phyloP scores from a whole-genome alignment of 208 protist genomes.

The Endotrypanum monterogeii region DNA sequence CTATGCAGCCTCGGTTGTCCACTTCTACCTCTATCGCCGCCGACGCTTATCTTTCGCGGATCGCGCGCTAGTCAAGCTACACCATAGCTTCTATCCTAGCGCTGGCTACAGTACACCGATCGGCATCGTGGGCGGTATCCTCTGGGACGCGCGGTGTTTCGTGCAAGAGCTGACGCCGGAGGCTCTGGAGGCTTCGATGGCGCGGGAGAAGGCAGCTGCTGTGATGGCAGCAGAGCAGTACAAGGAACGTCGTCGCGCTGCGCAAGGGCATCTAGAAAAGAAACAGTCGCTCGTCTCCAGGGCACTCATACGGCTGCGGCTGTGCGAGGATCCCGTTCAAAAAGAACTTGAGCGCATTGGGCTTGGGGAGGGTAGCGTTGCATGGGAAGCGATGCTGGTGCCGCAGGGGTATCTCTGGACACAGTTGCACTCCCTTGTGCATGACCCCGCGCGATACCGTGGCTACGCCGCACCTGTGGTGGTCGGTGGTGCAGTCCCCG shows the following conservation, averaged over 20 bases:
- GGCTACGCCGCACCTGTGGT: slow-evolving; percentile 28
- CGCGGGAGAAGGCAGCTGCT: slow-evolving; percentile 36
- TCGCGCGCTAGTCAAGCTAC: slow-evolving; percentile 50
- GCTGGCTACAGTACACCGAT: slow-evolving; percentile 68
- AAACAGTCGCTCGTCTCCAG: slow-evolving; percentile 19
- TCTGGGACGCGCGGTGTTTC: slow-evolving; percentile 38
- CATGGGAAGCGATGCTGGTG: slow-evolving; percentile 35
- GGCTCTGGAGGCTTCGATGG: slow-evolving; percentile 8
- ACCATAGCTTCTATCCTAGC: slow-evolving; percentile 84
- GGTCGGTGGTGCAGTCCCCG: neutral
- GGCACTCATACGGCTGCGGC: slow-evolving; percentile 14
- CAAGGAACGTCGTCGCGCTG: slow-evolving; percentile 18
- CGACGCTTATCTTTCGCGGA: slow-evolving; percentile 71
- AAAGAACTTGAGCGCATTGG: slow-evolving; percentile 31
- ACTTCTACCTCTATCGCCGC: slow-evolving; percentile 70
- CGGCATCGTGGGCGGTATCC: slow-evolving; percentile 40
- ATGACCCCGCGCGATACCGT: slow-evolving; percentile 37
- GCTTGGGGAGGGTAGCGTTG: slow-evolving; percentile 21
- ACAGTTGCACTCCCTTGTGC: slow-evolving; percentile 29
- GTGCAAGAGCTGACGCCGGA: slow-evolving; percentile 23
- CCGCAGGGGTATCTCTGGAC: slow-evolving; percentile 43
- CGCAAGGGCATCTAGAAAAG: slow-evolving; percentile 19
- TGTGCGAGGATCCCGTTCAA: slow-evolving; percentile 24
- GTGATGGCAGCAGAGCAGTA: slow-evolving; percentile 37
- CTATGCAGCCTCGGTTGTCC: slow-evolving; percentile 49